Conservation (phyloP, 2,329 filamentous ascomycete genomes). For the Exophiala spinifera region DNA sequence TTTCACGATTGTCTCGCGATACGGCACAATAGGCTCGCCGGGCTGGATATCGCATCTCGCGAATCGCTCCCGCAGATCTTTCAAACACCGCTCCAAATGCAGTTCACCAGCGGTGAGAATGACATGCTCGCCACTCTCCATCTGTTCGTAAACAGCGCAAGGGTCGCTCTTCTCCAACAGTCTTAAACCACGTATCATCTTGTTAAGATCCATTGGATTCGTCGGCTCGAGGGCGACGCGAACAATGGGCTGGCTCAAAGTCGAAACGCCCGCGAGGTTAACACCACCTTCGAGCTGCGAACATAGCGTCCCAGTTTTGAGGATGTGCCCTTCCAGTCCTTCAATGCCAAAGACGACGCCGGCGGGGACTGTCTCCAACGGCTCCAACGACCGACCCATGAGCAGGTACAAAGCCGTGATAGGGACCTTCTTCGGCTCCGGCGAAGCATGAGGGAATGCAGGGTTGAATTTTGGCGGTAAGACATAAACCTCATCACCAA, state of each 20-base stretch:
- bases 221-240: conserved; percentile 91
- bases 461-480: conserved; percentile 91
- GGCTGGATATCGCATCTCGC: conserved; percentile 92
- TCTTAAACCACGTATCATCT: conserved; percentile 86
- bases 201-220: conserved; percentile 85
- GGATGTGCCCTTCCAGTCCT: conserved; percentile 85
- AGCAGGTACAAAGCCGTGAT: conserved; percentile 89
- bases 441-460: conserved; percentile 66
- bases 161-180: conserved; percentile 92
- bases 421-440: conserved; percentile 75
- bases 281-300: conserved; percentile 80
- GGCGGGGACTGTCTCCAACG: conserved; percentile 78
- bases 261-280: conserved; percentile 82
- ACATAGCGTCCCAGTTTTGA: conserved; percentile 93
- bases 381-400: conserved; percentile 87
- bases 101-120: conserved; percentile 90
- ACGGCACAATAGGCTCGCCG: conserved; percentile 91
- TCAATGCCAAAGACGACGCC: conserved; percentile 94
- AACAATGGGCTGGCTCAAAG: conserved; percentile 85
- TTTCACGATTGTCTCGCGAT: conserved; percentile 84
- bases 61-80: conserved; percentile 88
- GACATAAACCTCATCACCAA: conserved; percentile 89
- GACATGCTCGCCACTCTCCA: conserved; percentile 91
- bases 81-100: conserved; percentile 89
- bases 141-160: conserved; percentile 91